A percentile compares a stretch with the other conserved stretches of the same genome.
phyloP scores from a whole-genome alignment of 2,329 filamentous ascomycete genomes.

The Colletotrichum zoysiae region DNA sequence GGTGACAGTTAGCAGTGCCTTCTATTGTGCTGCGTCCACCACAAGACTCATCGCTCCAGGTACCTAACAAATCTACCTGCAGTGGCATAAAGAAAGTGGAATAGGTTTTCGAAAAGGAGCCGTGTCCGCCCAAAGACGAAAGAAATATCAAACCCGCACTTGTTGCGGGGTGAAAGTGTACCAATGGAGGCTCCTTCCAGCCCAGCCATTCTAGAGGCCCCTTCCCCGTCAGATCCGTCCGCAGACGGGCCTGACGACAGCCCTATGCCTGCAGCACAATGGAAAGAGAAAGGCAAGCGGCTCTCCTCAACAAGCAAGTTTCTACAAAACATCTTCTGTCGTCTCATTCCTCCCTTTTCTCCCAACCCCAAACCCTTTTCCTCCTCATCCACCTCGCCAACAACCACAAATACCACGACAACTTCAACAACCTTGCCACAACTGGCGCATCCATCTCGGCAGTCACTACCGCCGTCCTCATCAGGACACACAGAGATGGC shows the following conservation, averaged over 20 bases:
- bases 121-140: not conserved
- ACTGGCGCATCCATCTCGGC: constrained; percentile 28
- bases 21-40: not conserved
- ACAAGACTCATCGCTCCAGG: not conserved
- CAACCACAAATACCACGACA: constrained; percentile 19
- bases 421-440: constrained; percentile 19
- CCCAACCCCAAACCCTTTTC: constrained; percentile 22
- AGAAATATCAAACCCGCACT: not conserved
- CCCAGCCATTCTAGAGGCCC: constrained; percentile 9
- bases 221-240: constrained; percentile 2
- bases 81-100: not conserved
- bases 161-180: not conserved
- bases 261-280: not conserved
- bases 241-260: not conserved
- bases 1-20: not conserved
- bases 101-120: no score
- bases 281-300: constrained; percentile 24
- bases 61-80: not conserved
- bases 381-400: not conserved
- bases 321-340: constrained; percentile 39
- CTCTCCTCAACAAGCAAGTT: constrained; percentile 39
- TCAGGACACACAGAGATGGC: constrained; percentile 43
- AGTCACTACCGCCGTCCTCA: constrained; percentile 1
- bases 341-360: constrained; percentile 36
- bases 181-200: constrained; percentile 19